A percentile compares a stretch with the other conserved stretches of the same genome.
Conservation (phyloP, 106 monocot genomes). For the Dendrobium chrysotoxum region DNA sequence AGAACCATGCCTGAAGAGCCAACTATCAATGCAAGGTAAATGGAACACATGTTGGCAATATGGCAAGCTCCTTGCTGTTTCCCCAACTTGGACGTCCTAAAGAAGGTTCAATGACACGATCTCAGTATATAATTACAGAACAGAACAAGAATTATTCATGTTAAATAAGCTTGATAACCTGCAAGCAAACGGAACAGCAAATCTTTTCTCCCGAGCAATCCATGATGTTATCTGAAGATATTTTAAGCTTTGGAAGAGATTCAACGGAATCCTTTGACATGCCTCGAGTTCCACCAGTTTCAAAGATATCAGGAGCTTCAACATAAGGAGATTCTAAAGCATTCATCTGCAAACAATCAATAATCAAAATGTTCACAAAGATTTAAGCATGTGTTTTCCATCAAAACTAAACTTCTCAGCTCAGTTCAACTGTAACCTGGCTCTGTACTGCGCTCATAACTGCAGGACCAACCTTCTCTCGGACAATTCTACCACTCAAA, state of each 20-base stretch:
- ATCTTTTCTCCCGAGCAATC: constrained; percentile 47
- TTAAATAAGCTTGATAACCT: constrained; percentile 15
- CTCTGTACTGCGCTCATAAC: constrained; percentile 77
- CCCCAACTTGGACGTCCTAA: constrained; percentile 70
- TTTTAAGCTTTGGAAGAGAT: constrained; percentile 47
- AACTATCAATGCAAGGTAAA: constrained; percentile 68
- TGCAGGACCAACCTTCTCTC: constrained; percentile 80
- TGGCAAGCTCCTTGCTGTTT: constrained; percentile 55
- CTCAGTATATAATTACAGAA: constrained; percentile 4
- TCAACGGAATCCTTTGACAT: constrained; percentile 45
- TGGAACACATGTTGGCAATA: constrained; percentile 78
- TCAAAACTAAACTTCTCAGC: neutral
- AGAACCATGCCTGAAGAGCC: constrained; percentile 72
- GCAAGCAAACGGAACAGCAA: constrained; percentile 66
- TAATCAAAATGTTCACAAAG: neutral
- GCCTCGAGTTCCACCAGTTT: constrained; percentile 49
- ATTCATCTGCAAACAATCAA: constrained; percentile 52
- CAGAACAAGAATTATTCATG: neutral
- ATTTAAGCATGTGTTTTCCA: neutral
- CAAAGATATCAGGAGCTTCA: constrained; percentile 58
- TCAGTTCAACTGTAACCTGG: constrained; percentile 42
- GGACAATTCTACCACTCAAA: constrained; percentile 57
- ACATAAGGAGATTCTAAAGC: constrained; percentile 38
- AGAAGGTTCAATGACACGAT: neutral
- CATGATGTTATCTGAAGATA: constrained; percentile 31